Conservation (phyloP, 2,329 filamentous ascomycete genomes). For the Teratosphaeria gauchensis region DNA sequence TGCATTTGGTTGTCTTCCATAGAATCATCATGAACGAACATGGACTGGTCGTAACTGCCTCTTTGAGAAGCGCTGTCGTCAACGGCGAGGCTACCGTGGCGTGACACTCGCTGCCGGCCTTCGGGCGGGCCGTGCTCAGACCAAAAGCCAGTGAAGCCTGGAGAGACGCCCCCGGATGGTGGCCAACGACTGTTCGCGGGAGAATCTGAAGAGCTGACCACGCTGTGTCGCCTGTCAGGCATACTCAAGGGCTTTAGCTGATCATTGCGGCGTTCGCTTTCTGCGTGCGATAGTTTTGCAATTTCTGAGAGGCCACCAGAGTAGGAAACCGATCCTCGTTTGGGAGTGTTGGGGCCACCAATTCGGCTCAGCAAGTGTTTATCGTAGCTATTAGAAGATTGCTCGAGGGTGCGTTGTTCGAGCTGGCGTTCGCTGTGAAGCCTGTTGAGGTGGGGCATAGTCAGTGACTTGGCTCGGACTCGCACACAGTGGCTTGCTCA, state of each 20-base stretch:
- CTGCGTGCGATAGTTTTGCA: slow-evolving; percentile 26
- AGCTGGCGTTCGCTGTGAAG: slow-evolving; percentile 52
- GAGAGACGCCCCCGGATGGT: slow-evolving; percentile 35
- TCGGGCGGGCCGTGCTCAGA: slow-evolving; percentile 20
- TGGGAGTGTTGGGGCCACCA: slow-evolving; percentile 45
- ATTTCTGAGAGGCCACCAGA: slow-evolving; percentile 17
- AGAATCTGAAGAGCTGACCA: slow-evolving; percentile 27
- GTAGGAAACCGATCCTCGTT: slow-evolving; percentile 30
- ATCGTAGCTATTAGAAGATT: slow-evolving; percentile 53
- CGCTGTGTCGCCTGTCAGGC: slow-evolving; percentile 31
- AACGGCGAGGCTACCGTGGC: slow-evolving; percentile 30
- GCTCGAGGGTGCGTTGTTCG: slow-evolving; percentile 47
- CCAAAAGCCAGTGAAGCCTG: slow-evolving; percentile 37
- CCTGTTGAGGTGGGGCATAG: slow-evolving; percentile 25
- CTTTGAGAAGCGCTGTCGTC: slow-evolving; percentile 45
- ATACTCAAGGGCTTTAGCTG: slow-evolving; percentile 37
- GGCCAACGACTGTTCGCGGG: slow-evolving; percentile 30
- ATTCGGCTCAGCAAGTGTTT: slow-evolving; percentile 54
- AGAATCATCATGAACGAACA: slow-evolving; percentile 42
- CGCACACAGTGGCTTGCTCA: not conserved
- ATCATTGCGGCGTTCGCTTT: slow-evolving; percentile 32
- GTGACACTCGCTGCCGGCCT: slow-evolving; percentile 17
- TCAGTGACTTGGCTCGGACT: not conserved
- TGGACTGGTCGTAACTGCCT: slow-evolving; percentile 53
- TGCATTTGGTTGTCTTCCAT: slow-evolving; percentile 46